Evolutionary conservation across 2,329 filamentous ascomycete species (phyloP), one percentile per base, ranked within the genome.

Genomic region (Aureobasidium sp.): DNA sequence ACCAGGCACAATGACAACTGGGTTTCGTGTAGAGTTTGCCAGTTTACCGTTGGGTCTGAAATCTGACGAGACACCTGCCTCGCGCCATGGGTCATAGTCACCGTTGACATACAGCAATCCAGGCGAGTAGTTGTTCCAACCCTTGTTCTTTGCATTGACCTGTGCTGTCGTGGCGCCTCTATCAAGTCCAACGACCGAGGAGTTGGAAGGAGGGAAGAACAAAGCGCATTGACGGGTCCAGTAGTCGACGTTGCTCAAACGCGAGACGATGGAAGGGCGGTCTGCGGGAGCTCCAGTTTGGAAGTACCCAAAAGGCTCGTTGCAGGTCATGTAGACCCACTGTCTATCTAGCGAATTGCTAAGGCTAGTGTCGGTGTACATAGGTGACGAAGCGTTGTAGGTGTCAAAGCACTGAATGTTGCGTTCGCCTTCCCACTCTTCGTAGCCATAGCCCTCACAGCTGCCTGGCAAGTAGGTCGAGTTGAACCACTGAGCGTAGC

Each of bases 261-360:
- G 78, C 17, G 81, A 83, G 59, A 83, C 78, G 47, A 86, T 75
- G n/a, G 74, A 76, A 3, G 78, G 72, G 0, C 67, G 70, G 61
- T 69, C 71, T 4, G 68, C 51, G 0, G 83, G 82, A 7, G 82
- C 81, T 22, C 79, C 80, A 64, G 79, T 78, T 69, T 84, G 81
- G 78, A 79, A 85, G 70, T 79, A 83, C 61, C 74, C 80, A 62
- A 83, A 80, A n/a, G 84, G 83, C 69, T 87, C 82, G 68, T 87
- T 86, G 76, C 85, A 87, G 1, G 79, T 75, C 71, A 85, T 78
- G 84, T 84, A 87, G 8, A 76, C 70, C 83, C 83, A 87, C 64
- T 84, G 81, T 0, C 82, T 73, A 65, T 82, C 76, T 37, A 74
- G 67, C 0, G 67, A 60, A 68, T 86, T 85, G 53, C 65, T 65